phyloP scores from a whole-genome alignment of 2,329 filamentous ascomycete species.

The Pestalotiopsis sp. region DNA sequence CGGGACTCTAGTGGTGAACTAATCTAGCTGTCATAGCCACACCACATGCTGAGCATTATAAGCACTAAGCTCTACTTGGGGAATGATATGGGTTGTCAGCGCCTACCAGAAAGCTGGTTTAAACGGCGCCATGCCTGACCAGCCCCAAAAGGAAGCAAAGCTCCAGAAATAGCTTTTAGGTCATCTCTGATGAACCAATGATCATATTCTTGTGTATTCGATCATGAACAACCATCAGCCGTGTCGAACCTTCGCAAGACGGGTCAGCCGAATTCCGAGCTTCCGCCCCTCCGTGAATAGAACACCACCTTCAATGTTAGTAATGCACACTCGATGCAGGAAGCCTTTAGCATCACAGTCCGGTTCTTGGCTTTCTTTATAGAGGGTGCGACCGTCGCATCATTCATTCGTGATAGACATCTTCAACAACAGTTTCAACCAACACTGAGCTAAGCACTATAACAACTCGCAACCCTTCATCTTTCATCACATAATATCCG shows the following conservation, averaged over 20 bases:
- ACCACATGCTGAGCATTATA: not conserved
- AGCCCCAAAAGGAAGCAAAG: not conserved
- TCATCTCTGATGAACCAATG: not conserved
- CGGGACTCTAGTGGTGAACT: not conserved
- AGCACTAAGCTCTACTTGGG: not conserved
- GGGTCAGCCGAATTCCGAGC: not conserved
- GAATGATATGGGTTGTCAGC: not conserved
- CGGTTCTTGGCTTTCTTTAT: not conserved
- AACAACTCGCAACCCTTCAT: not conserved
- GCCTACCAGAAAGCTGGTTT: not conserved
- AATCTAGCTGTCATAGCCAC: not conserved
- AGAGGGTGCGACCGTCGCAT: not conserved
- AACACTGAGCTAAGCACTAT: not conserved
- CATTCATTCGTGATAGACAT: not conserved
- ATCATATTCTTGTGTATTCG: not conserved
- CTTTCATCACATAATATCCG: not conserved
- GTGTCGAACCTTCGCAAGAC: not conserved
- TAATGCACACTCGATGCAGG: not conserved
- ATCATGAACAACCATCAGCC: not conserved
- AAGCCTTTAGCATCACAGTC: not conserved
- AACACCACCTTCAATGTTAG: not conserved
- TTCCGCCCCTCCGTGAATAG: not conserved
- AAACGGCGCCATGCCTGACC: not conserved
- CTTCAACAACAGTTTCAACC: not conserved
- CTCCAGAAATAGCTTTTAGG: not conserved